Evolutionary conservation across 2,329 filamentous ascomycete genomes (phyloP), one percentile per base, ranked within the genome.

Genomic region (Lasiodiplodia sp.): DNA sequence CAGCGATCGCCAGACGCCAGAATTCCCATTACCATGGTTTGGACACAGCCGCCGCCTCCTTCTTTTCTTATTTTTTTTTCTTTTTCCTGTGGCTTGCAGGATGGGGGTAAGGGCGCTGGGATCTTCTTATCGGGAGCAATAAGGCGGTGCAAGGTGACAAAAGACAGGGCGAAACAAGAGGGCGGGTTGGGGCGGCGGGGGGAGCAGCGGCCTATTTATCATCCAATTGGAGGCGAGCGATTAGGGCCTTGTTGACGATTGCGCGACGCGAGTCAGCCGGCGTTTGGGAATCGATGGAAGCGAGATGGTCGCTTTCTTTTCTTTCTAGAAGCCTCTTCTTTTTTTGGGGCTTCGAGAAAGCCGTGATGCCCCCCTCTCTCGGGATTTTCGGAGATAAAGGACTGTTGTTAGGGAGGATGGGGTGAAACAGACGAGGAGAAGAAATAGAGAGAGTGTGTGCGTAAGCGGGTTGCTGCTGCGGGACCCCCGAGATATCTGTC

Each of bases 21-120:
- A 31, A 23, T 21, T 47, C 58, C 58, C 58, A 5, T 23, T 63
- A 63, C 58, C 58, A 63, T n/a, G 58, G 58, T 63, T 63, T 40
- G 47, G 40, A 37, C 23, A 47, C n/a, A 28, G 57, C 57, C n/a
- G 25, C n/a, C 16, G 3, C 28, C 28, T 28, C 6, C 6, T 18
- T 18, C 7, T 47, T 10, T 47, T 47, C 2, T 40, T 14, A 2
- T 10, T 40, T 40, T 40, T 3, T 40, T 47, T 21, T 21, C 21
- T n/a, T 47, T 47, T 10, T 21, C 34, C 49, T 63, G 58, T 63
- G 58, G 58, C 58, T 49, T 63, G 58, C 58, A 51, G 58, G 25
- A 60, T 47, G 44, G 40, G 28, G 6, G 44, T 21, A 14, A 47
- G 44, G 40, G 31, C 31, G 31, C 40, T 16, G 40, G 40, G 40